Base-by-base conservation (phyloP, 805 yeast species). In the Ogataea salicorniae region DNA sequence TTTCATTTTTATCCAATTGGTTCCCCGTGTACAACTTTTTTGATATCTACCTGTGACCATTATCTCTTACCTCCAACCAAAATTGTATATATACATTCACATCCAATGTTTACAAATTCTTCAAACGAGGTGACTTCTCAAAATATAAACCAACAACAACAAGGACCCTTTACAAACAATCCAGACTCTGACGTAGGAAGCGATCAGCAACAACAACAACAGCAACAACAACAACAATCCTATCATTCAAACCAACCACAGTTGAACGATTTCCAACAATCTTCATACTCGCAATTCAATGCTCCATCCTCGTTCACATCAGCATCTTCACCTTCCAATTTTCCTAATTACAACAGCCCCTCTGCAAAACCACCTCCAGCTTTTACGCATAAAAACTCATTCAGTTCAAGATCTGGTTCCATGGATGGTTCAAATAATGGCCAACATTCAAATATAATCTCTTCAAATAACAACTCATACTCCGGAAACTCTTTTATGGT, bases 331-430 rank as follows among this genome's bases (percentile, higher is more conserved):
- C 66, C 67, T 15, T 57, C 67, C 6, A 61, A 61, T 46, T 62
- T 59, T 39, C 59, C 55, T 36, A 50, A 59, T 37, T 61, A 60
- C 33, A 47, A 70, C 67, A 50, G 66, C 60, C 60, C 71, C 39
- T 55, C 65, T 23, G 63, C 65, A 18, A 54, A 61, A 42, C 66
- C 68, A 22, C 65, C 66, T 16, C 58, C 56, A 3, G 43, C 62
- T 9, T 52, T 59, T 16, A 42, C 51, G 40, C 63, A 58, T 37
- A 47, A 56, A 42, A 58, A 56, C 43, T 61, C 66, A 29, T 54
- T 57, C 29, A 53, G 57, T 43, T 54, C 64, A 15, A 48, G 64
- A 36, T 55, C 64, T 3, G 58, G 57, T 18, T 62, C 64, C 5
- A 46, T 58, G 17, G 64, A 59, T 26, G 56, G 56, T n/a, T 23